phyloP scores from a whole-genome alignment of 2,329 filamentous ascomycete genomes.

The Ciborinia camelliae region DNA sequence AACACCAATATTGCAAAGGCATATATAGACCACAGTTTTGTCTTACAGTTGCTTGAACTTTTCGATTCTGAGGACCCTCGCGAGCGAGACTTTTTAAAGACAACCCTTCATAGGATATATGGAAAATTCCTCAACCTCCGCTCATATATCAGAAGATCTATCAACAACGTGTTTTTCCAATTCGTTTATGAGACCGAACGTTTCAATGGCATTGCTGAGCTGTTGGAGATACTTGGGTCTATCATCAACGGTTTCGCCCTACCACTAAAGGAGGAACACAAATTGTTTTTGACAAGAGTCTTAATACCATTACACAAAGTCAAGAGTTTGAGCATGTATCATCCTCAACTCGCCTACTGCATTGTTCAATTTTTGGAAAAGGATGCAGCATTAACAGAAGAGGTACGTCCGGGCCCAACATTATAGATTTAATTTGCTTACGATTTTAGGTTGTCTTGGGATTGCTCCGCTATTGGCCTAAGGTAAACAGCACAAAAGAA shows the following conservation, averaged over 20 bases:
- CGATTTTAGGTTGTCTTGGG: constrained; percentile 76
- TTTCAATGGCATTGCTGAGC: constrained; percentile 96
- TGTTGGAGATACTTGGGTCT: constrained; percentile 93
- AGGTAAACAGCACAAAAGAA: constrained; percentile 99
- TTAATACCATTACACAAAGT: constrained; percentile 94
- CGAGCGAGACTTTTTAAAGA: constrained; percentile 96
- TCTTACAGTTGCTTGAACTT: constrained; percentile 91
- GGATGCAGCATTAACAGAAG: constrained; percentile 93
- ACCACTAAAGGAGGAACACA: constrained; percentile 97
- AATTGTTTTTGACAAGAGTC: constrained; percentile 92
- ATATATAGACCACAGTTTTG: constrained; percentile 97
- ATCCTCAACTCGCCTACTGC: constrained; percentile 96
- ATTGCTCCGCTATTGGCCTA: constrained; percentile 94
- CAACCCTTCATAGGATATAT: constrained; percentile 95
- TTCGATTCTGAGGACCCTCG: constrained; percentile 98
- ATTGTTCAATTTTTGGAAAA: constrained; percentile 99
- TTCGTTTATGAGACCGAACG: constrained; percentile 98
- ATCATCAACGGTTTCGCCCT: constrained; percentile 99
- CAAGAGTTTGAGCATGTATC: constrained; percentile 99
- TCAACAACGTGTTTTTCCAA: constrained; percentile 99
- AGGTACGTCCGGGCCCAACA: constrained; percentile 54
- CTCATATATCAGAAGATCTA: constrained; percentile 94
- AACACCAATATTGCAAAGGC: constrained; percentile 99
- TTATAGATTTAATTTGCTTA: constrained; percentile 20
- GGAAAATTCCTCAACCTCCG: constrained; percentile 97